Base-by-base conservation (phyloP, 768 basidiomycete species). In the Floccularia luteovirens region DNA sequence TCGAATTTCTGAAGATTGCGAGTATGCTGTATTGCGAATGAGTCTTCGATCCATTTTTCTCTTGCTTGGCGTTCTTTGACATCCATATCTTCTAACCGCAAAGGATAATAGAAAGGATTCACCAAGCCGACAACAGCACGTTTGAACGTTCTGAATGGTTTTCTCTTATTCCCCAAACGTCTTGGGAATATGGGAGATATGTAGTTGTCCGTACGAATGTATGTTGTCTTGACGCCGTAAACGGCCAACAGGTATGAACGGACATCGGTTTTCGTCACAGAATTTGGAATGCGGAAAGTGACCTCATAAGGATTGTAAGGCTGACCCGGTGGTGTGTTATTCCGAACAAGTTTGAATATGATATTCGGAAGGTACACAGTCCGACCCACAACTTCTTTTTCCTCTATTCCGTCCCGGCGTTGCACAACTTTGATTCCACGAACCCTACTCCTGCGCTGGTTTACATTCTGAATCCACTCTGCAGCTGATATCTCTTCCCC, bases 141-240 rank as follows among this genome's bases (percentile, higher is more conserved):
- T 57, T 97, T 97, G 67, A 90, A 93, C 16, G 81, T 82, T 48
- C 69, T 71, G 50, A 72, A 61, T 2, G 64, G 47, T 38, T 66
- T 57, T 36, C 53, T 60, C 38, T 42, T 41, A 36, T 49, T 60
- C 33, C 52, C 62, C n/a, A n/a, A n/a, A 34, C 35, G 59, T 46
- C 23, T 48, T 31, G 56, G 59, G 35, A 58, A 50, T 14, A 74
- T 51, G 31, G 81, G 76, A 0, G 82, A 74, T 43, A 82, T 64
- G 51, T 90, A 90, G 66, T 87, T 89, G 69, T 89, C 87, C n/a
- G 92, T 97, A 38, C 92, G 89, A 46, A 97, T 90, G 59, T 93
- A 96, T 5, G 91, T 94, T 43, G 86, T 84, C 53, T 81, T 67
- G 33, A 97, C 79, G 45, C 88, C 87, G 50, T 97, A 97, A n/a